Percentiles rank a stretch among this genome's conserved stretches.
Evolutionary conservation across 2,329 filamentous ascomycete genomes (phyloP).

Genomic region (Dothideomycetes sp.): DNA sequence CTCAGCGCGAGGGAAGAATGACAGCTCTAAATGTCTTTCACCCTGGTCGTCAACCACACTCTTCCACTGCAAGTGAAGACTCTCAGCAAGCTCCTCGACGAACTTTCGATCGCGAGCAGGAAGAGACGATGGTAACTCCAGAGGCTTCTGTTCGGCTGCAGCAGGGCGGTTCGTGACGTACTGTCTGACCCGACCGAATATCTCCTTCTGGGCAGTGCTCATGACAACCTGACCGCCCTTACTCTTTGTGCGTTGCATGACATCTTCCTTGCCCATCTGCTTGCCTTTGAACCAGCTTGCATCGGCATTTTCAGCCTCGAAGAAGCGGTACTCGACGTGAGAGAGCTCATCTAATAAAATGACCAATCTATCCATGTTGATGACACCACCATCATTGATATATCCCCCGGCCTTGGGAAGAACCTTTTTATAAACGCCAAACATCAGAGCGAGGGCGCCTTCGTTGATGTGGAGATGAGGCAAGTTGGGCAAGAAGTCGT

Average conservation of each 20-base stretch:
- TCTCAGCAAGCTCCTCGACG: slow-evolving; percentile 71
- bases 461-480: slow-evolving; percentile 98
- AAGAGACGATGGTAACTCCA: slow-evolving; percentile 64
- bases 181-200: slow-evolving; percentile 73
- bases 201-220: slow-evolving; percentile 65
- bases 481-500: slow-evolving; percentile 95
- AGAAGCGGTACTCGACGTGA: slow-evolving; percentile 83
- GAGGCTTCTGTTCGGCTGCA: slow-evolving; percentile 36
- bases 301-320: slow-evolving; percentile 81
- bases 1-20: slow-evolving; percentile 43
- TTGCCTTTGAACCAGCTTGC: slow-evolving; percentile 89
- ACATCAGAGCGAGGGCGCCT: slow-evolving; percentile 93
- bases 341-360: slow-evolving; percentile 73
- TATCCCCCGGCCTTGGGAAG: slow-evolving; percentile 83
- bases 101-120: slow-evolving; percentile 86
- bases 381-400: slow-evolving; percentile 88
- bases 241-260: slow-evolving; percentile 50
- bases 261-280: slow-evolving; percentile 57
- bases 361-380: slow-evolving; percentile 72
- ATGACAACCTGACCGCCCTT: slow-evolving; percentile 58
- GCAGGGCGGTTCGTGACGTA: slow-evolving; percentile 62
- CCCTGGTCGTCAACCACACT: slow-evolving; percentile 53
- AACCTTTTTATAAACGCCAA: slow-evolving; percentile 86
- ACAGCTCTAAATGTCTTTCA: slow-evolving; percentile 54
- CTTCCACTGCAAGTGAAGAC: slow-evolving; percentile 54